phyloP scores from a whole-genome alignment of 1,284 basidiomycete species.

The Lentinus polychrous region DNA sequence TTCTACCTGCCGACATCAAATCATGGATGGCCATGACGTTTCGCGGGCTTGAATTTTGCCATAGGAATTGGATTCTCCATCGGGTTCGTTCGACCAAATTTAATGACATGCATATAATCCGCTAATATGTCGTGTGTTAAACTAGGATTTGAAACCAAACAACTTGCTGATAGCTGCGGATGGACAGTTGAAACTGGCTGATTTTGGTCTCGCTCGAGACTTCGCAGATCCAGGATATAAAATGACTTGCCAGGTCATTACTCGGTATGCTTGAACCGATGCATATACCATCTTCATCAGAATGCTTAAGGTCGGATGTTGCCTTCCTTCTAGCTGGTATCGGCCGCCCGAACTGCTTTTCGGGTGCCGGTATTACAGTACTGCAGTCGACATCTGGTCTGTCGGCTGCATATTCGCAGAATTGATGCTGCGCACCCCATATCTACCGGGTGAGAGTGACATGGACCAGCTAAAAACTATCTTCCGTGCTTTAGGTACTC shows the following conservation, averaged over 20 bases:
- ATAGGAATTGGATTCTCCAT: conserved; percentile 90
- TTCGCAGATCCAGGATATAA: conserved; percentile 88
- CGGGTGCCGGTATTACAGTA: conserved; percentile 83
- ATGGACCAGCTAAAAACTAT: conserved; percentile 95
- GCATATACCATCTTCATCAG: not conserved
- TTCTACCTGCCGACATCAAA: conserved; percentile 95
- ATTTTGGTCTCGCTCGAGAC: conserved; percentile 98
- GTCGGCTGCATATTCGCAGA: conserved; percentile 96
- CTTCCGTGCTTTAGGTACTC: conserved; percentile 92
- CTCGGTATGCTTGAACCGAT: conserved; percentile 49
- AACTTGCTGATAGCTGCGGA: conserved; percentile 91
- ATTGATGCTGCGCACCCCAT: conserved; percentile 91
- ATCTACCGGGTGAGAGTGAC: conserved; percentile 89
- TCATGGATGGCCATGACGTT: conserved; percentile 99
- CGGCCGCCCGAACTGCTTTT: conserved; percentile 91
- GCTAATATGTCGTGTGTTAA: not conserved
- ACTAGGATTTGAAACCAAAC: conserved; percentile 95
- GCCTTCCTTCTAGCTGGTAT: conserved; percentile 72
- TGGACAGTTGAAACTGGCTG: conserved; percentile 94
- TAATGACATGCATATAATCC: not conserved
- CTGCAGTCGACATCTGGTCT: conserved; percentile 90
- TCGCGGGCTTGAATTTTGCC: conserved; percentile 94
- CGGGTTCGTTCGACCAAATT: conserved; percentile 50
- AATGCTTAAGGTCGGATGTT: conserved; percentile 1
- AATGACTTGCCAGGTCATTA: conserved; percentile 99